Evolutionary conservation across 345 rosid species (phyloP).

Genomic region (Aurinia saxatilis): DNA sequence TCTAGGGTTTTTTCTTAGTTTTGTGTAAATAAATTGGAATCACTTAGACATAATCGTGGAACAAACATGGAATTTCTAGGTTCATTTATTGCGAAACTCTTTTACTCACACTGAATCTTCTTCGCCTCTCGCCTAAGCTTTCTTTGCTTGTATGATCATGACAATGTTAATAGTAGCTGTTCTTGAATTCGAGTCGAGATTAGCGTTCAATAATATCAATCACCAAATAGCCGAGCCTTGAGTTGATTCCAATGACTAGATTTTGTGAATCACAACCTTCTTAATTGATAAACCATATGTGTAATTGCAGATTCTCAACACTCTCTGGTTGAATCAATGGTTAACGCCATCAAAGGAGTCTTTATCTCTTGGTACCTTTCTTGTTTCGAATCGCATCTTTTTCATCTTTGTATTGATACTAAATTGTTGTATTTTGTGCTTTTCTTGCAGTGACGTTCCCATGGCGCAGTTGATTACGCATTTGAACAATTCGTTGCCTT

Average conservation of each 20-base stretch:
- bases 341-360: conserved; percentile 10
- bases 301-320: neutral
- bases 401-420: neutral
- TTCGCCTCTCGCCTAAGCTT: neutral
- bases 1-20: neutral
- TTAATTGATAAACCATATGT: no score
- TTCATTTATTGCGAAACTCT: neutral
- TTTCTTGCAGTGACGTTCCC: conserved; percentile 10
- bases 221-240: no score
- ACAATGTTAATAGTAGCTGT: neutral
- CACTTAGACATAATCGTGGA: neutral
- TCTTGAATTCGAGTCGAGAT: neutral
- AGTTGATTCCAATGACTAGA: neutral
- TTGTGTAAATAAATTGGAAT: neutral
- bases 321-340: conserved; percentile 2
- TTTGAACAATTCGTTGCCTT: conserved; percentile 2
- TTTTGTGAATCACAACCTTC: neutral
- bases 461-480: conserved; percentile 9
- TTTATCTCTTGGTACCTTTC: conserved; percentile 16
- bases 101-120: no score
- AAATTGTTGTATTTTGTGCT: neutral
- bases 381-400: neutral
- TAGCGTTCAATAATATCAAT: neutral
- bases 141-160: neutral
- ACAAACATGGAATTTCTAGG: neutral